Evolutionary conservation across 192 early-diverging fungal genomes (phyloP), one percentile per base, ranked within the genome.

Genomic region (Linnemannia exigua): DNA sequence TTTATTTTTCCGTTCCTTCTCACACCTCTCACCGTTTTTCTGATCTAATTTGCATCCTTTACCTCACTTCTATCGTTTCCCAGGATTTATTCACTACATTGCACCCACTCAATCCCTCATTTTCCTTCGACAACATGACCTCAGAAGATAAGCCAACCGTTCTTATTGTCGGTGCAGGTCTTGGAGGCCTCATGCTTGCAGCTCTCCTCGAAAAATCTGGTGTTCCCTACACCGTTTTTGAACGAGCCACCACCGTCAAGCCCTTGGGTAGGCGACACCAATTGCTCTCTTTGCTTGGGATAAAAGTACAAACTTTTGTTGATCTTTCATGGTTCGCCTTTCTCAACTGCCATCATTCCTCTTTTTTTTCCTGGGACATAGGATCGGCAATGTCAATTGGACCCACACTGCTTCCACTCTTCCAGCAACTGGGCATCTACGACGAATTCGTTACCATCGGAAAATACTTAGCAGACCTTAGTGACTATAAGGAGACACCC

Each of bases 371-470:
- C n/a, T n/a, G n/a, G n/a, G 41, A 12, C 0, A 3, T 33, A 63
- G 58, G 58, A 1, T 63, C 58, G 2, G 58, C 58, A 3, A 1
- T 63, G 28, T 31, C 58, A 12, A 12, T 63, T 16, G 58, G 58
- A 31, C 28, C 58, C 58, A 31, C 58, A 3, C 58, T 63, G 2
- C 58, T 63, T 12, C 58, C 58, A 0, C 8, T 67, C 17, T 77
- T 77, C 41, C 12, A 79, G 36, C 77, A 79, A 61, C 3, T 79
- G 11, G 77, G 77, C 0, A 54, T 79, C 52, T 71, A 41, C 36
- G 69, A 71, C 11, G 77, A 79, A 6, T 47, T 79, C 33, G 19
- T 67, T 6, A 1, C 58, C 2, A 37, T 76, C 4, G 58, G 48
- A n/a, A 76, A 67, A 37, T 17, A 38, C 2, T 9, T 51, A 1